Base-by-base conservation (phyloP, 805 yeast species). In the Saturnispora gosingensis region DNA sequence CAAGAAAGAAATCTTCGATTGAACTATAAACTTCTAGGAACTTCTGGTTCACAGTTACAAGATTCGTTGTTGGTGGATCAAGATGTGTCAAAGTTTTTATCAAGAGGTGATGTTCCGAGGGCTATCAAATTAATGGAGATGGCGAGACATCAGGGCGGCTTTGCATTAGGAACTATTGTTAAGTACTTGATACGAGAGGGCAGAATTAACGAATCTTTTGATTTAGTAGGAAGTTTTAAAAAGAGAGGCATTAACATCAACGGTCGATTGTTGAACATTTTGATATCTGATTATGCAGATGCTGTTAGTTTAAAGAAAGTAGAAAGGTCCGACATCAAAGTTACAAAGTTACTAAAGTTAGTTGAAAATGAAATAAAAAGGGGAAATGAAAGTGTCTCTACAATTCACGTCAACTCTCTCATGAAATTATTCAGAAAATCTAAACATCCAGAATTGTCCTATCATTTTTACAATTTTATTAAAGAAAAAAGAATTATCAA, bases 81-180 rank as follows among this genome's bases (percentile, higher is more conserved):
- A 38, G 83, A 83, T 53, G 80, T 78, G 0, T 58, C 66, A 15
- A 75, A 76, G 50, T 75, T 83, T 52, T 64, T 86, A 34, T 67
- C 67, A 18, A 64, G 77, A 48, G 79, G 72, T 49, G 78, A 77
- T 35, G 54, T 72, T 0, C 71, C 68, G 32, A 76, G 85, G 52
- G 90, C 90, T 0, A 52, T 58, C 24, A 54, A 54, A 16, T 45
- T 66, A 36, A 60, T 62, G 3, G 49, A 50, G 24, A 20, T 65
- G 43, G 68, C 67, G 1, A 52, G 66, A 25, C 42, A 32, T 28
- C 72, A 73, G 36, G 87, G 85, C 8, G 57, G 71, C 0, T 85
- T 81, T 32, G 85, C 80, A 1, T 75, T 80, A 78, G 85, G 86
- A 56, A 71, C 75, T n/a, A 71, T 85, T 0, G 62, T 81, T 59